phyloP scores from a whole-genome alignment of 2,329 filamentous ascomycete species.

The Fusarium sp. region DNA sequence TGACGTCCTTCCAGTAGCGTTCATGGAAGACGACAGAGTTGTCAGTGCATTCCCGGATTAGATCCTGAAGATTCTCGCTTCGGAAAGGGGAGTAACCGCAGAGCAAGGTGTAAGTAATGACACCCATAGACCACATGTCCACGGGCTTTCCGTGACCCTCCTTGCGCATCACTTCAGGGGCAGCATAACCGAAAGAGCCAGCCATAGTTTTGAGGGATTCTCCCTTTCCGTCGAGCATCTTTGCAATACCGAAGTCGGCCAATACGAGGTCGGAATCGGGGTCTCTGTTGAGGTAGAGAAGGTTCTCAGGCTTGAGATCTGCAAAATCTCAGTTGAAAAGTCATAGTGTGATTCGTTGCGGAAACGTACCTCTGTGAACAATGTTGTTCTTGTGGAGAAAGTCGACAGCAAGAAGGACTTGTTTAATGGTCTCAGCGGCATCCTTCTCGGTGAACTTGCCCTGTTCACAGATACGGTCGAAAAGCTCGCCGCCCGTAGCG shows the following conservation, averaged over 20 bases:
- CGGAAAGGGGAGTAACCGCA: constrained; percentile 99
- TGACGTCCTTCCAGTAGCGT: constrained; percentile 98
- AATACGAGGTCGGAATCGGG: constrained; percentile 86
- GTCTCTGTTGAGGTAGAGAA: constrained; percentile 87
- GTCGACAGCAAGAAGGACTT: constrained; percentile 91
- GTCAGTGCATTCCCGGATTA: constrained; percentile 92
- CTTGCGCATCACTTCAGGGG: constrained; percentile 98
- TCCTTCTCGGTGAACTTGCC: constrained; percentile 99
- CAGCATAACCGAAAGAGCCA: constrained; percentile 96
- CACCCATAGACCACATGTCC: constrained; percentile 99
- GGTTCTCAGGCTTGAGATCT: constrained; percentile 98
- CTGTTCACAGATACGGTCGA: constrained; percentile 97
- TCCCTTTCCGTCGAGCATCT: constrained; percentile 91
- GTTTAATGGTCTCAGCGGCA: constrained; percentile 92
- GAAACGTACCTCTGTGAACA: constrained; percentile 84
- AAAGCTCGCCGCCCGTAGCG: constrained; percentile 94
- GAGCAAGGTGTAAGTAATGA: constrained; percentile 97
- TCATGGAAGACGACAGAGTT: constrained; percentile 93
- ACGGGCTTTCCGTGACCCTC: constrained; percentile 97
- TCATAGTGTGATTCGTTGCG: not conserved
- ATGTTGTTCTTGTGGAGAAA: constrained; percentile 96
- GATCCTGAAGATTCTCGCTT: constrained; percentile 89
- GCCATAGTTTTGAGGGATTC: constrained; percentile 98
- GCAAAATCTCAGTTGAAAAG: constrained; percentile 8
- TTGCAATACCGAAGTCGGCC: constrained; percentile 98